A percentile compares a stretch with the other conserved stretches of the same genome.
These are phyloP conservation scores for Aristolochia contorta DNA, from an alignment of 164 flowering plant species.

Conservation along the genomic window DNA sequence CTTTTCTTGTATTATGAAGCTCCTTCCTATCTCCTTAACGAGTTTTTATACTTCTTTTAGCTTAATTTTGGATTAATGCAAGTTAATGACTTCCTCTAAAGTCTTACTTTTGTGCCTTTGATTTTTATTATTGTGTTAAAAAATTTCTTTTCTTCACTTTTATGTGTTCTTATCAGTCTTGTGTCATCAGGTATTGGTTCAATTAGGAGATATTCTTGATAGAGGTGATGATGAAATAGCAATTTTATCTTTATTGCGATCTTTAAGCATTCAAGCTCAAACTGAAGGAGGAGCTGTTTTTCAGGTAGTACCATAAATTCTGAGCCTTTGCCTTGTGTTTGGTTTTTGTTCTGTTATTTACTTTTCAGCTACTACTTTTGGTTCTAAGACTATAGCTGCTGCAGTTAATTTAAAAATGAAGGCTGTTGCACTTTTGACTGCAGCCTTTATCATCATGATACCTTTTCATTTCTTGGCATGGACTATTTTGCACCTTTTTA, in stretches of 20 bases:
- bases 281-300: conserved; percentile 88
- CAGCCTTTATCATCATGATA: neutral
- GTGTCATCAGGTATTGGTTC: conserved; percentile 52
- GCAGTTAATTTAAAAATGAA: neutral
- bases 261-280: conserved; percentile 67
- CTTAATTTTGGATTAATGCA: too few relatives aligned
- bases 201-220: conserved; percentile 88
- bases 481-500: neutral
- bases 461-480: neutral
- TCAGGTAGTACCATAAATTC: conserved; percentile 42
- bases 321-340: neutral
- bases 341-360: too few relatives aligned
- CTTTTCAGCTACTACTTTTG: too few relatives aligned
- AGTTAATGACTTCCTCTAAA: neutral
- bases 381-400: too few relatives aligned
- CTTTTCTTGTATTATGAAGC: too few relatives aligned
- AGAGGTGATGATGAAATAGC: conserved; percentile 92
- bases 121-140: neutral
- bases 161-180: neutral
- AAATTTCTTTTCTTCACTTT: neutral
- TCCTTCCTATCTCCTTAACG: too few relatives aligned
- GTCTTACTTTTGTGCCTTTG: neutral
- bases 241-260: conserved; percentile 66
- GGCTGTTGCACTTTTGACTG: neutral
- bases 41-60: too few relatives aligned